Evolutionary conservation across 1,284 basidiomycete species (phyloP).

Genomic region (Naganishia sp.): DNA sequence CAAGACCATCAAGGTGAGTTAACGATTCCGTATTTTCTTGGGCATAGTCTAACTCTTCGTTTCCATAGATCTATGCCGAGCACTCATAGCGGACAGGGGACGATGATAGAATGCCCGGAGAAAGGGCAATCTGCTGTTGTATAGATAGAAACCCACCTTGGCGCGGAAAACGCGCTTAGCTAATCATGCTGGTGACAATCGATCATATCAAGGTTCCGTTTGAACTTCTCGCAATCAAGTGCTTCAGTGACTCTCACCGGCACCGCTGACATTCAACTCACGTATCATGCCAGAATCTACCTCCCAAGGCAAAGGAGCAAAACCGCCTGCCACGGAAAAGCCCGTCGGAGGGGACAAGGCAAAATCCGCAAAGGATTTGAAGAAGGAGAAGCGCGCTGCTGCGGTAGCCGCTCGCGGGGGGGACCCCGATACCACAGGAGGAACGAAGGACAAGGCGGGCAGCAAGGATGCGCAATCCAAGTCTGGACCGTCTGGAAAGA

Average conservation of each 20-base stretch:
- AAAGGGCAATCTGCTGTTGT: background rate
- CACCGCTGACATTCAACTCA: background rate
- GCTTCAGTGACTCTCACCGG: background rate
- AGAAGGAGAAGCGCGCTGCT: slow-evolving; percentile 53
- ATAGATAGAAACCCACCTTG: slow-evolving; percentile 5
- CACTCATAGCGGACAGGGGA: slow-evolving; percentile 6
- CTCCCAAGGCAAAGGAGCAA: slow-evolving; percentile 4
- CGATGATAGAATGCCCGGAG: background rate
- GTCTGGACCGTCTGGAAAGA: slow-evolving; percentile 13
- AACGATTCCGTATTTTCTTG: background rate
- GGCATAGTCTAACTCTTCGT: background rate
- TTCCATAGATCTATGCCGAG: slow-evolving; percentile 30
- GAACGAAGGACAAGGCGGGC: slow-evolving; percentile 12
- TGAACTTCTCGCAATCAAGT: background rate
- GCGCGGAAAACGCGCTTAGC: slow-evolving; percentile 9
- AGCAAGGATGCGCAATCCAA: slow-evolving; percentile 5
- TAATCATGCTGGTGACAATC: slow-evolving; percentile 10
- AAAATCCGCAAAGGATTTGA: slow-evolving; percentile 50
- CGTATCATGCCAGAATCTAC: slow-evolving; percentile 14
- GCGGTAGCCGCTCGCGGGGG: slow-evolving; percentile 45
- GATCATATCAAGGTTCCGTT: background rate
- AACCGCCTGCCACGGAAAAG: slow-evolving; percentile 14
- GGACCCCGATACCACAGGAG: slow-evolving; percentile 22
- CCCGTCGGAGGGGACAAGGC: slow-evolving; percentile 33
- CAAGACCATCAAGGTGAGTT: slow-evolving; percentile 90